A percentile compares a stretch with the other conserved stretches of the same genome.
phyloP scores from a whole-genome alignment of 1,284 basidiomycete genomes.

The Pseudomicrostroma phylloplanum region DNA sequence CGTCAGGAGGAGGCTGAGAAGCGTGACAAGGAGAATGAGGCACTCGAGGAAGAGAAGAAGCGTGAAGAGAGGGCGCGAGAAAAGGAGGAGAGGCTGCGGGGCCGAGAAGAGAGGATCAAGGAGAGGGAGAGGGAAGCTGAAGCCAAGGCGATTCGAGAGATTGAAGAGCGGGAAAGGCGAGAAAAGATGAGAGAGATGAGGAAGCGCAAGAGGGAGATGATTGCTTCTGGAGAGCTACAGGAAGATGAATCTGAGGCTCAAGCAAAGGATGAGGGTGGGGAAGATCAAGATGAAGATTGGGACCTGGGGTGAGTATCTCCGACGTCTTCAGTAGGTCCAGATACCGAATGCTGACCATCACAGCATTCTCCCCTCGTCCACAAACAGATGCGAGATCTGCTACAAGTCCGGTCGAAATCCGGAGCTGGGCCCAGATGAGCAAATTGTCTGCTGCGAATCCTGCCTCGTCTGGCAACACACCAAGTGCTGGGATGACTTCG shows the following conservation, averaged over 20 bases:
- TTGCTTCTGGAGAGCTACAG: conserved; percentile 52
- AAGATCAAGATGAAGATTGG: conserved; percentile 61
- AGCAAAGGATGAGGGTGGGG: neutral
- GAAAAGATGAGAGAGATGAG: conserved; percentile 52
- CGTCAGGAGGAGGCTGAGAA: conserved; percentile 60
- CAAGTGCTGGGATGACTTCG: conserved; percentile 47
- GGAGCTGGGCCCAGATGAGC: conserved; percentile 63
- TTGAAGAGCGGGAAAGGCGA: conserved; percentile 31
- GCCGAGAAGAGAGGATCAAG: conserved; percentile 44
- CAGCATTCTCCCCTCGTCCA: too few species aligned
- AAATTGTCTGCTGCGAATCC: conserved; percentile 69
- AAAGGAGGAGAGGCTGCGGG: conserved; percentile 52
- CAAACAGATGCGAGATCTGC: conserved; percentile 69
- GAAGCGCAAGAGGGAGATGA: conserved; percentile 59
- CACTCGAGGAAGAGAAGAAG: conserved; percentile 52
- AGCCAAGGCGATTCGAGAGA: conserved; percentile 32
- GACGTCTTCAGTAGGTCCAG: too few species aligned
- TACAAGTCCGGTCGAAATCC: conserved; percentile 62
- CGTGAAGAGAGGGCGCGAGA: conserved; percentile 52
- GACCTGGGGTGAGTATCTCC: conserved; percentile 53
- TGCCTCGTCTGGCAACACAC: conserved; percentile 65
- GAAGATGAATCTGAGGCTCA: neutral
- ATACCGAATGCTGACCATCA: too few species aligned
- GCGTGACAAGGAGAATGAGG: conserved; percentile 50
- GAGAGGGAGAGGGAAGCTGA: conserved; percentile 48